A percentile compares a stretch with the other conserved stretches of the same genome.
phyloP scores from a whole-genome alignment of 2,329 filamentous ascomycete genomes.

The Paracamarosporium sp. region DNA sequence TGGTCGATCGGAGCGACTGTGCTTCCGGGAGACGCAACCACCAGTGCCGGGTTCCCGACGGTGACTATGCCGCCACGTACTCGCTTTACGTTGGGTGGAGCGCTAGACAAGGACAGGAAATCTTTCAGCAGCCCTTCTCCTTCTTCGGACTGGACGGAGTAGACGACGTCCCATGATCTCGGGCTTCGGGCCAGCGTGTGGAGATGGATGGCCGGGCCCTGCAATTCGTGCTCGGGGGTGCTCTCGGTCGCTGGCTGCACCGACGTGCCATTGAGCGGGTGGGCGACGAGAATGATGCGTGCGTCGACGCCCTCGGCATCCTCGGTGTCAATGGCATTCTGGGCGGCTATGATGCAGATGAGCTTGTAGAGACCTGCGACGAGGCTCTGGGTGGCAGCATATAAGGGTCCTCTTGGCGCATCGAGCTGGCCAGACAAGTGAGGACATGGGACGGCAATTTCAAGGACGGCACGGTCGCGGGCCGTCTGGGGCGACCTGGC shows the following conservation, averaged over 20 bases:
- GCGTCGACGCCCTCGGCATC: slow-evolving; percentile 76
- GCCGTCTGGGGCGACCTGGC: slow-evolving; percentile 37
- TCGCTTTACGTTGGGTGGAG: slow-evolving; percentile 36
- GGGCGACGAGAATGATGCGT: slow-evolving; percentile 75
- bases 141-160: slow-evolving; percentile 69
- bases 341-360: slow-evolving; percentile 73
- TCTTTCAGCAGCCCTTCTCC: slow-evolving; percentile 65
- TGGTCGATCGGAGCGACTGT: slow-evolving; percentile 49
- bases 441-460: slow-evolving; percentile 69
- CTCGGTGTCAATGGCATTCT: slow-evolving; percentile 67
- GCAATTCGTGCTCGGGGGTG: slow-evolving; percentile 36
- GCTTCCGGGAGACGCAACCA: slow-evolving; percentile 7
- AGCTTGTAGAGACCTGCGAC: slow-evolving; percentile 81
- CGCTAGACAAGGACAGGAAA: slow-evolving; percentile 46
- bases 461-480: slow-evolving; percentile 52
- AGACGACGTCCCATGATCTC: slow-evolving; percentile 69
- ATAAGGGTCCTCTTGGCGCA: slow-evolving; percentile 63
- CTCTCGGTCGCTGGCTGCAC: slow-evolving; percentile 26
- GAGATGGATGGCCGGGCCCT: slow-evolving; percentile 60
- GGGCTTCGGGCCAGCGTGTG: slow-evolving; percentile 55
- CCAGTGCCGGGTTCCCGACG: slow-evolving; percentile 17
- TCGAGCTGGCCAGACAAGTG: slow-evolving; percentile 62
- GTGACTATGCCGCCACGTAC: slow-evolving; percentile 45
- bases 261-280: slow-evolving; percentile 49
- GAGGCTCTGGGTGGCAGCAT: slow-evolving; percentile 73